Evolutionary conservation across 2,329 filamentous ascomycete species (phyloP).

Genomic region (Pyrenophora graminea): DNA sequence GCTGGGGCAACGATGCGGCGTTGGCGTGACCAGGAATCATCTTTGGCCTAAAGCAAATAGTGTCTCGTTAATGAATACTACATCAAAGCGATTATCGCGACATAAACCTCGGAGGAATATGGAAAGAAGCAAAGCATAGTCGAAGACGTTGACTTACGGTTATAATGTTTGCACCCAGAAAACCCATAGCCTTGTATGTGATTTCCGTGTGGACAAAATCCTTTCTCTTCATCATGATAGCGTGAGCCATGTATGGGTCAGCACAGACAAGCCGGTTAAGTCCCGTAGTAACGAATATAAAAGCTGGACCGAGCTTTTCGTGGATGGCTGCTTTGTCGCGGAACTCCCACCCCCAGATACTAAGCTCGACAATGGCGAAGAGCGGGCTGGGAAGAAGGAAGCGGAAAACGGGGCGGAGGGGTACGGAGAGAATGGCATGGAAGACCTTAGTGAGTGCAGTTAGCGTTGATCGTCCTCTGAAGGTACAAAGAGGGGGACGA

Average conservation of each 20-base stretch:
- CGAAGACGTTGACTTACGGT: background rate
- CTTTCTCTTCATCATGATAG: conserved; percentile 2
- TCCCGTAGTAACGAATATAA: conserved; percentile 22
- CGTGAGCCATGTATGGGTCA: conserved; percentile 4
- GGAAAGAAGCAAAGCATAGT: no score
- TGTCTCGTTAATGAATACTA: no score
- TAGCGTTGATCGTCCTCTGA: background rate
- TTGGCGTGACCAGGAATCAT: conserved; percentile 15
- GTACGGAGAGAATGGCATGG: background rate
- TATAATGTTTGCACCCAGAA: background rate
- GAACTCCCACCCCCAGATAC: conserved; percentile 21
- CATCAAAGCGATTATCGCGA: no score
- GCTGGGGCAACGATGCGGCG: conserved; percentile 16
- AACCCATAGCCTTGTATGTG: background rate
- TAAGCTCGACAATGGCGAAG: conserved; percentile 3
- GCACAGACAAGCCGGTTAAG: conserved; percentile 7
- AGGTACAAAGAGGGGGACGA: background rate
- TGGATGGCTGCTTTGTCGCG: conserved; percentile 13
- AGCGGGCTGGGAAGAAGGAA: background rate
- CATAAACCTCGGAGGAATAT: no score
- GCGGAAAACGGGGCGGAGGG: background rate
- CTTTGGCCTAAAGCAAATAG: background rate
- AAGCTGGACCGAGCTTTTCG: conserved; percentile 16
- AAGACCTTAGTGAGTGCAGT: background rate
- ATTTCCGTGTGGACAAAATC: conserved; percentile 7